Base-by-base conservation (phyloP, 148 eudicot species). In the Dianthus caryophyllus region DNA sequence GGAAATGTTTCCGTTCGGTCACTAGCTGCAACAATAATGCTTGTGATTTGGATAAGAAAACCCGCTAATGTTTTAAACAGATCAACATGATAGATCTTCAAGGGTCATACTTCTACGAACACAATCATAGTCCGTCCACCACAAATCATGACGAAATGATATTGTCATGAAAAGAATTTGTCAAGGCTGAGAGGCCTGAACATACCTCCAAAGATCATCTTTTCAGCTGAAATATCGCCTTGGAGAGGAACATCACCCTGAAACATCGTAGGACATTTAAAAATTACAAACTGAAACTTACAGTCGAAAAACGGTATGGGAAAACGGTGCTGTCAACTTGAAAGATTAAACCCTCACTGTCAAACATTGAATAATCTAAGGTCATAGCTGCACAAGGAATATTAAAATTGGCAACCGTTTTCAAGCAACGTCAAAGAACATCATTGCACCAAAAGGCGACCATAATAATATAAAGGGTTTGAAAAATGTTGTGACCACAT, bases 221-320 rank as follows among this genome's bases (percentile, higher is more conserved):
- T 96, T 70, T 88, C 90, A 61, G 98, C 98, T 68, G 98, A 90
- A 66, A 94, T 84, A 72, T 94, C 98, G 68, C 98, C 98, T 76
- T 94, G 98, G 44, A 94, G 97, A 58, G 98, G 96, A 64, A 90
- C 65, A 47, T 94, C 98, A 55, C 98, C 98, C 98, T 94, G 80
- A 71, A 74, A 69, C 71, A 58, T 50, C 38, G 54, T 64, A 71
- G 26, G 1, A 66, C 38, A 39, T 36, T 57, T 57, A 75, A 27
- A 72, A 20, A 39, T 72, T 51, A 71, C 48, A 73, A 39, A 24
- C 55, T 24, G 54, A 48, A 70, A 63, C 25, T 22, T 30, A 31
- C 33, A 57, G 64, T 39, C 9, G 13, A 24, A 52, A 17, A 53
- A 11, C 43, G 3, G 33, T 4, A 33, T 16, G n/a, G 24, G 58